Base-by-base conservation (phyloP, 2,329 filamentous ascomycete genomes). In the Xylaria sp. region DNA sequence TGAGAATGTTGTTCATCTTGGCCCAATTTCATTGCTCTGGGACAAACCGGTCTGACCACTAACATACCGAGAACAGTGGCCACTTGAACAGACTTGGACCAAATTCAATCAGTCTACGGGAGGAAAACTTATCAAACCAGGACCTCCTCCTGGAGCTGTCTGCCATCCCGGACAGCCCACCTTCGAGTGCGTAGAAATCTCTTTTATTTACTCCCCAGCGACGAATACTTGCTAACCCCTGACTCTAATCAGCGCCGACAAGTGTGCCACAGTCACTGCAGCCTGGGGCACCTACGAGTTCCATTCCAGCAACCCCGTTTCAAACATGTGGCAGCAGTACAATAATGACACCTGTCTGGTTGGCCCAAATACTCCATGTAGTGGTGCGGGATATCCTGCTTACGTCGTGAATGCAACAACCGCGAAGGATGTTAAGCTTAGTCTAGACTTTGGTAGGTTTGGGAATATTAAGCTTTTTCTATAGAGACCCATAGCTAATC, bases 301-400 rank as follows among this genome's bases (percentile, higher is more conserved):
- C 72, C 81, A 84, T 75, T 72, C 76, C 9, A 69, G 71, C 13
- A 73, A 83, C 69, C 82, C 82, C 18, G 72, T 83, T 66, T 81
- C 80, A 59, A 75, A 74, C 69, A 74, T 80, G 69, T 78, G 74
- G 75, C 77, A 85, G 64, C 83, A 85, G 59, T 86, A 79, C 75
- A 81, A 81, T 67, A 86, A 88, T 73, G 84, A 84, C 76, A 82
- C 84, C 13, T 88, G 86, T 74, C 78, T 87, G 50, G 85, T 85
- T 1, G 72, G 82, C 64, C 70, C 78, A 0, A 69, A 71, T 6
- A 62, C 73, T 51, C 78, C 82, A 0, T 87, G 82, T 66, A 81
- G 76, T 66, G 63, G 75, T 59, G 74, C 68, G n/a, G 81, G 81
- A 65, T 81, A 83, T 74, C 81, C 82, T 20, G 72, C 79, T n/a